Evolutionary conservation across 2,329 filamentous ascomycete species (phyloP), one percentile per base, ranked within the genome.

Genomic region (Diaporthe batatas): DNA sequence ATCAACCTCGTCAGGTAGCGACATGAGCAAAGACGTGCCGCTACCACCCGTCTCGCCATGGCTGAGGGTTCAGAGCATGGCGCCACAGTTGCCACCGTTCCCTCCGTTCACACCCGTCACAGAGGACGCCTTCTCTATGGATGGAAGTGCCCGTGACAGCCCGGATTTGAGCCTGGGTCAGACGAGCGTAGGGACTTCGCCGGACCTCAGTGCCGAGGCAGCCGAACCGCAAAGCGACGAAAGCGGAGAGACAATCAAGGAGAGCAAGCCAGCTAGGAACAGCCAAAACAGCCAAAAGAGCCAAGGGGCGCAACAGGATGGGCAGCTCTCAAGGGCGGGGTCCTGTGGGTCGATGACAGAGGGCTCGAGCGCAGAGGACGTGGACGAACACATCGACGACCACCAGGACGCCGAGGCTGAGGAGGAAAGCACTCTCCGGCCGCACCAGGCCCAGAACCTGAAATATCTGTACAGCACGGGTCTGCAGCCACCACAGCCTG

Each of bases 11-110:
- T 70, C 73, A 29, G 71, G 67, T 1, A 73, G 65, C 12, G 65
- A 68, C 23, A 51, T 32, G 51, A 62, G 51, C 62, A 74, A 53
- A 21, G 59, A 72, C 12, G 16, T 16, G n/a, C 58, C 62, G n/a
- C 34, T 68, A 6, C 68, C 68, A 21, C 75, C 73, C 8, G 54
- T 76, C 34, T 75, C 62, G 6, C 72, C 62, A 2, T 73, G 72
- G 70, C 23, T 72, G 10, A 65, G 74, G n/a, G 71, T 72, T 8
- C 73, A 71, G 64, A 75, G 71, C 51, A 71, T 73, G 68, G 73
- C 75, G 11, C 75, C 75, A 7, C 75, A 75, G 67, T 44, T 75
- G 2, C 73, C 75, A 10, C 70, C 72, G 5, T 71, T 75, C 25
- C 51, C 68, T 1, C 73, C 71, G 5, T 75, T 75, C 67, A 73